These are phyloP conservation scores for Blepharisma stoltei DNA, from an alignment of 73 alveolate genomes.

Conservation along the genomic window DNA sequence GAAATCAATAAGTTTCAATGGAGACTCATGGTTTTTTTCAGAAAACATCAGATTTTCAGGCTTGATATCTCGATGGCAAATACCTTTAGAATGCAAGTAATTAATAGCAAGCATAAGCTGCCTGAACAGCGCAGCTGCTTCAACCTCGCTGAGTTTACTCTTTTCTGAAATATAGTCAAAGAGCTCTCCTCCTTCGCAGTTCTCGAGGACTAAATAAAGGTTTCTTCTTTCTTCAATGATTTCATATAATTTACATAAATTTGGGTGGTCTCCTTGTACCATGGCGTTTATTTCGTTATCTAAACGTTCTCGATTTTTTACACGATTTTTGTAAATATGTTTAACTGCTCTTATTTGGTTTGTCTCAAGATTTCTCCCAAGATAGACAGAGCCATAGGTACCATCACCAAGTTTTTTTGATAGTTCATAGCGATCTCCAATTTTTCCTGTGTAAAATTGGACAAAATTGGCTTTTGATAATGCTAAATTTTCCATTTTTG, in stretches of 20 bases:
- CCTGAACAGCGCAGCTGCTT: background rate
- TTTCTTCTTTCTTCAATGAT: background rate
- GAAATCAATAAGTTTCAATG: constrained; percentile 27
- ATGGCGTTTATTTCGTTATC: background rate
- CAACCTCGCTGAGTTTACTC: background rate
- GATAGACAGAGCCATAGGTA: constrained; percentile 80
- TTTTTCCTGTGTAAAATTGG: background rate
- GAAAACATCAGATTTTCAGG: background rate
- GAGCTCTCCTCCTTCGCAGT: constrained; percentile 5
- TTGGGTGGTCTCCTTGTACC: background rate
- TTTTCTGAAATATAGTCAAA: constrained; percentile 8
- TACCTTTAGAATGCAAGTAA: background rate
- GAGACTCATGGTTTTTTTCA: background rate
- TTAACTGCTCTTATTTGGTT: background rate
- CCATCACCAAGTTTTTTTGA: constrained; percentile 81
- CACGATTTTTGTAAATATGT: background rate
- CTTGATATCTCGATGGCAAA: background rate
- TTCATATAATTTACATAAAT: background rate
- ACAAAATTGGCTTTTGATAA: too few species aligned
- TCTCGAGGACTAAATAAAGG: background rate
- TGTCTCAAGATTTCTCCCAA: constrained; percentile 42
- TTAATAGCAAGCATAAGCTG: constrained; percentile 6
- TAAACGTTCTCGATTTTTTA: background rate
- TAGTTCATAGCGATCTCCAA: constrained; percentile 51
- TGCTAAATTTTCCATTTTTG: too few species aligned